These are phyloP conservation scores for Odontarrhena argentea DNA, from an alignment of 345 rosid species.

Conservation along the genomic window DNA sequence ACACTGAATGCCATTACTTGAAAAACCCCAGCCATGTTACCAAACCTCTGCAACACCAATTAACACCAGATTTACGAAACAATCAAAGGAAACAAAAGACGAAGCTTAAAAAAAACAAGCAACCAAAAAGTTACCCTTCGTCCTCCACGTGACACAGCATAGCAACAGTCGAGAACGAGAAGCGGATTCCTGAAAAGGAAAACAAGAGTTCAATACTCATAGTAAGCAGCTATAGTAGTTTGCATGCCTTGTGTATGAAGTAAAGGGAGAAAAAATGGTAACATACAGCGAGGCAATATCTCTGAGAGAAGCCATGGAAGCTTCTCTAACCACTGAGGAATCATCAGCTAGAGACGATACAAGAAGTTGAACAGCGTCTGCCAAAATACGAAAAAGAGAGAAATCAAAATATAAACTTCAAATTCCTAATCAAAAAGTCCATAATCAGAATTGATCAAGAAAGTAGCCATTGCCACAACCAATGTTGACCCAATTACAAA, in stretches of 20 bases:
- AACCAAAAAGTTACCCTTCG: constrained; percentile 60
- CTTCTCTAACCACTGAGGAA: constrained; percentile 64
- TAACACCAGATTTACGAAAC: not conserved
- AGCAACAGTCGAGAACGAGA: constrained; percentile 91
- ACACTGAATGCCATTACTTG: constrained; percentile 90
- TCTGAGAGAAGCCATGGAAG: constrained; percentile 83
- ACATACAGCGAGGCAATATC: constrained; percentile 72
- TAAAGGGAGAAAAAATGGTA: constrained; percentile 5
- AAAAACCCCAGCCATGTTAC: constrained; percentile 93
- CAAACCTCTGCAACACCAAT: constrained; percentile 61
- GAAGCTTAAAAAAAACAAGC: not conserved
- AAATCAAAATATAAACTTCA: constrained; percentile 9
- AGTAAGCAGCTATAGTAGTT: too few species aligned
- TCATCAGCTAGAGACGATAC: constrained; percentile 90
- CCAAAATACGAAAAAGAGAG: not conserved
- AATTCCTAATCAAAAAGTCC: constrained; percentile 13
- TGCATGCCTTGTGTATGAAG: constrained; percentile 22
- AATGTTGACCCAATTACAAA: constrained; percentile 32
- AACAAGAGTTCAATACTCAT: not conserved
- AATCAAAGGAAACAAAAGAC: constrained; percentile 5
- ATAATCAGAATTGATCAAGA: constrained; percentile 24
- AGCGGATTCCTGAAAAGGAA: constrained; percentile 72
- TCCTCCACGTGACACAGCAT: constrained; percentile 81
- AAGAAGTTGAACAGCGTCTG: constrained; percentile 89
- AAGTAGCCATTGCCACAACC: constrained; percentile 11